Evolutionary conservation across 73 alveolate species (phyloP).

Genomic region (Paramecium octaurelia): DNA sequence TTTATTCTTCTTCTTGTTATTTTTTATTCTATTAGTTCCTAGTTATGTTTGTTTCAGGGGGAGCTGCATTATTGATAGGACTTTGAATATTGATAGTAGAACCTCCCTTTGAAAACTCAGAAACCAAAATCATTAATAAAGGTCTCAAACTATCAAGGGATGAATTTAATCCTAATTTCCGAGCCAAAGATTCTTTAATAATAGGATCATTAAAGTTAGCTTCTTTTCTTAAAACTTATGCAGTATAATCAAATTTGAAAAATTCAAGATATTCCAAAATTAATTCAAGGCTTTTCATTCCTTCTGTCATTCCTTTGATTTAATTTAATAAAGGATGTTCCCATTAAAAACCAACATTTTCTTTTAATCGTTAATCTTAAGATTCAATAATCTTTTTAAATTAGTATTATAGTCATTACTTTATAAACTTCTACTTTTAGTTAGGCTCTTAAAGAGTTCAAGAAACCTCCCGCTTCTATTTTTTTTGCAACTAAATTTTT

Average conservation of each 20-base stretch:
- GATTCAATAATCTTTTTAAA: background rate
- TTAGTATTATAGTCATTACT: background rate
- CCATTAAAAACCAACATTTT: slow-evolving; percentile 39
- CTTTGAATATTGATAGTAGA: background rate
- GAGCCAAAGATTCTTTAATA: background rate
- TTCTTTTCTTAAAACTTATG: slow-evolving; percentile 36
- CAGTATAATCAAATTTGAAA: slow-evolving; percentile 36
- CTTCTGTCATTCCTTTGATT: slow-evolving; percentile 43
- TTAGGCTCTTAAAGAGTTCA: slow-evolving; percentile 3
- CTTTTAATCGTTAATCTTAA: slow-evolving; percentile 3
- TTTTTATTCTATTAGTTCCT: slow-evolving; percentile 26
- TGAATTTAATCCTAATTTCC: background rate
- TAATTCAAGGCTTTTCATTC: slow-evolving; percentile 8
- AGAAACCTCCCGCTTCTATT: slow-evolving; percentile 32
- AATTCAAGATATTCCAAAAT: slow-evolving; percentile 29
- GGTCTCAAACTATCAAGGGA: slow-evolving; percentile 11
- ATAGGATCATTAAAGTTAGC: slow-evolving; percentile 17
- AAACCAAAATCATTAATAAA: background rate
- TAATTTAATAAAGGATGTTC: slow-evolving; percentile 29
- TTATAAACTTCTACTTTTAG: slow-evolving; percentile 28
- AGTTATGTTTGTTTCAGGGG: background rate
- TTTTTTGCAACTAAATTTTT: slow-evolving; percentile 32
- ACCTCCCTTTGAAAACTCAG: background rate
- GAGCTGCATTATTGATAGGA: background rate
- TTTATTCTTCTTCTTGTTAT: slow-evolving; percentile 41